These are phyloP conservation scores for Hericium rajendrae DNA, from an alignment of 768 basidiomycete species.

Conservation along the genomic window DNA sequence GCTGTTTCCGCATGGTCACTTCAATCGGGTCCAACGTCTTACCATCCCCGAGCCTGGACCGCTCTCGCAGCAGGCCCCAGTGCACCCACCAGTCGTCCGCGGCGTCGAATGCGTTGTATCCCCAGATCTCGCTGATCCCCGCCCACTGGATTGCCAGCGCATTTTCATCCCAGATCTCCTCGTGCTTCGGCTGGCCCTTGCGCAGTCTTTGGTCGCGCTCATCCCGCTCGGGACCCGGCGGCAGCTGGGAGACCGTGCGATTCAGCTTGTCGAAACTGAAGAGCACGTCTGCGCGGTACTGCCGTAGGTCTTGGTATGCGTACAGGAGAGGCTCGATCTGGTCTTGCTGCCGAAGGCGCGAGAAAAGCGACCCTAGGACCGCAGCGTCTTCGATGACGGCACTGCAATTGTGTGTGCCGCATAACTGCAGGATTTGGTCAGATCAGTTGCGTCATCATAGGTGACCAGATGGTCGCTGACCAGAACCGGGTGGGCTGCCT, in stretches of 20 bases:
- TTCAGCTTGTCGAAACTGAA: neutral
- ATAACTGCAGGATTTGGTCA: slow-evolving; percentile 1
- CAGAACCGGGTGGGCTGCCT: slow-evolving; percentile 7
- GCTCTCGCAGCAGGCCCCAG: neutral
- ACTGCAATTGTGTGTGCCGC: slow-evolving; percentile 7
- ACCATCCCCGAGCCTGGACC: neutral
- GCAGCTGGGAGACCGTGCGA: slow-evolving; percentile 2
- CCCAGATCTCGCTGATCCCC: slow-evolving; percentile 7
- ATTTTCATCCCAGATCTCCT: slow-evolving; percentile 5
- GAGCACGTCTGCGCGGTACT: slow-evolving; percentile 5
- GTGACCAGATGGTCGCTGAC: neutral
- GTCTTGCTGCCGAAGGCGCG: slow-evolving; percentile 19
- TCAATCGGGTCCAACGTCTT: neutral
- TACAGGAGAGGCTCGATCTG: slow-evolving; percentile 24
- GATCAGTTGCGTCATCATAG: neutral
- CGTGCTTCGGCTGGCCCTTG: neutral
- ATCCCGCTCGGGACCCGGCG: slow-evolving; percentile 6
- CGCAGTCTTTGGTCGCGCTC: slow-evolving; percentile 4
- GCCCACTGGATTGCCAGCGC: slow-evolving; percentile 8
- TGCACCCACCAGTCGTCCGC: slow-evolving; percentile 12
- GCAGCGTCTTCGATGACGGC: slow-evolving; percentile 15
- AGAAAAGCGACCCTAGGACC: slow-evolving; percentile 29
- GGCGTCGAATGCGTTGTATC: slow-evolving; percentile 11
- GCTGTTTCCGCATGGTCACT: neutral
- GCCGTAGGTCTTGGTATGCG: slow-evolving; percentile 25